These are phyloP conservation scores for Claviceps sp. DNA, from an alignment of 2,329 filamentous ascomycete species.

Conservation along the genomic window DNA sequence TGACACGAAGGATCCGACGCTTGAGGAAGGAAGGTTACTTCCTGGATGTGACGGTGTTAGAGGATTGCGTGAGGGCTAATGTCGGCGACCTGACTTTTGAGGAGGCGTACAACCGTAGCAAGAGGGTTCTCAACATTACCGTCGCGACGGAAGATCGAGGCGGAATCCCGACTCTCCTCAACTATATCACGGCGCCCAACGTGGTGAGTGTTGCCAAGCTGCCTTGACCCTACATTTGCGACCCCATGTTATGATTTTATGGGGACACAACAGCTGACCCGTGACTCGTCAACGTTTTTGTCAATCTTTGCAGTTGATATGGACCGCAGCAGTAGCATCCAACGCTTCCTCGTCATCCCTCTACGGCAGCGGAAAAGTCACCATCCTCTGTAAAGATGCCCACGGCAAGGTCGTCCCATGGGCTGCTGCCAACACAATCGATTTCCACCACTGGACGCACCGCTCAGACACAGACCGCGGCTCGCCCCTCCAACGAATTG, in stretches of 20 bases:
- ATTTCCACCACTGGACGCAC: conserved; percentile 56
- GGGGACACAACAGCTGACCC: background rate
- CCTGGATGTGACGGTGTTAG: conserved; percentile 67
- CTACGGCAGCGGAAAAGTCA: conserved; percentile 49
- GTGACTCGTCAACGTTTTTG: background rate
- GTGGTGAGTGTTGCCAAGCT: conserved; percentile 46
- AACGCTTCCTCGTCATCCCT: conserved; percentile 54
- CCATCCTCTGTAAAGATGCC: conserved; percentile 65
- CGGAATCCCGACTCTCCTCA: conserved; percentile 72
- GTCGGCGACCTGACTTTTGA: conserved; percentile 86
- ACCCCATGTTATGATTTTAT: background rate
- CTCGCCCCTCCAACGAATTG: conserved; percentile 53
- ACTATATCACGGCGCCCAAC: conserved; percentile 86
- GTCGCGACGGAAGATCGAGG: conserved; percentile 62
- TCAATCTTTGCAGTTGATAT: conserved; percentile 46
- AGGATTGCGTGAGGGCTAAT: conserved; percentile 72
- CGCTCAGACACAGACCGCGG: conserved; percentile 52
- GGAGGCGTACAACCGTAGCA: conserved; percentile 77
- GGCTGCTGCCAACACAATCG: conserved; percentile 46
- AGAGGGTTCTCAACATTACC: conserved; percentile 82
- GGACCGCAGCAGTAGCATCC: conserved; percentile 65
- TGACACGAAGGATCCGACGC: conserved; percentile 51
- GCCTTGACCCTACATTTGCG: background rate
- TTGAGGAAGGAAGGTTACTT: conserved; percentile 71
- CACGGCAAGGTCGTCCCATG: conserved; percentile 61